These are phyloP conservation scores for Gossypium schwendimanii DNA, from an alignment of 441 rosid species.

Conservation along the genomic window DNA sequence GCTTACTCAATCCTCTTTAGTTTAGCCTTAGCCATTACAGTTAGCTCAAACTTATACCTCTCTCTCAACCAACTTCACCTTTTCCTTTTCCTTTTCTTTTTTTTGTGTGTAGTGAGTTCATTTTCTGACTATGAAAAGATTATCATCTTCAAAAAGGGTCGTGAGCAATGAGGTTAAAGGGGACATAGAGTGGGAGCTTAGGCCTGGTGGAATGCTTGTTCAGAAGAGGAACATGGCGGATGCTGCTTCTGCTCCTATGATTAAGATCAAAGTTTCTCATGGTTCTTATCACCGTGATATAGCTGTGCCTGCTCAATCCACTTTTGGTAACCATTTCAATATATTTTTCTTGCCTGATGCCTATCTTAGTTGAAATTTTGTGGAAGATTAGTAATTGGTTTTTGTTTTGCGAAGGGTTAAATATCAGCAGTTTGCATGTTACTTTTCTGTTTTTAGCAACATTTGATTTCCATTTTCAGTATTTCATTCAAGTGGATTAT, in stretches of 20 bases:
- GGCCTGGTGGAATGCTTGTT: constrained; percentile 54
- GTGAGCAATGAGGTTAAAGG: constrained; percentile 15
- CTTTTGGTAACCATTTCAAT: constrained; percentile 33
- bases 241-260: constrained; percentile 28
- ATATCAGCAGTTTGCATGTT: not conserved
- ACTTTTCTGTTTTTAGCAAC: constrained; percentile 3
- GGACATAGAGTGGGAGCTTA: constrained; percentile 43
- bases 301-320: constrained; percentile 37
- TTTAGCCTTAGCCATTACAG: constrained; percentile 6
- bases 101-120: not conserved
- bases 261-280: constrained; percentile 43
- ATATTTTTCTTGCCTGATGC: constrained; percentile 1
- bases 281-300: constrained; percentile 37
- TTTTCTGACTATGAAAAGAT: constrained; percentile 25
- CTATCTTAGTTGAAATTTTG: not conserved
- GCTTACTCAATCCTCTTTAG: constrained; percentile 17
- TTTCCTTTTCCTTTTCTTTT: not conserved
- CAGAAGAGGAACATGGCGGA: constrained; percentile 38
- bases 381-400: not conserved
- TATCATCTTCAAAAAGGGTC: constrained; percentile 22
- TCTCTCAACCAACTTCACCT: constrained; percentile 19
- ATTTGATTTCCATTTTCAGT: constrained; percentile 1
- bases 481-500: not conserved
- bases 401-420: not conserved
- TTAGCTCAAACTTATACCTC: constrained; percentile 13